Base-by-base conservation (phyloP, 306 rosid species). In the Cucurbita moschata region DNA sequence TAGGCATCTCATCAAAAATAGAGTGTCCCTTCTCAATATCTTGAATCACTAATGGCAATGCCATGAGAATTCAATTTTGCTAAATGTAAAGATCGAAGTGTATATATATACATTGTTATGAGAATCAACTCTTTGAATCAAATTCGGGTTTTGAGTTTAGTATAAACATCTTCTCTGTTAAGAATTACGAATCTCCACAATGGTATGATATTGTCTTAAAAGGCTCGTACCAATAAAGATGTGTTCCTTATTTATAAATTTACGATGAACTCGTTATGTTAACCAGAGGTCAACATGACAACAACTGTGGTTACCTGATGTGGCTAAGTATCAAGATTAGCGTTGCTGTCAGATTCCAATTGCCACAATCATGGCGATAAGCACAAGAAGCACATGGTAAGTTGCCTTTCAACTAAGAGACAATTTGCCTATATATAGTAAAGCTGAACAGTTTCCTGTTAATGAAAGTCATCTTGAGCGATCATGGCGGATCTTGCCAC, bases 11-110 rank as follows among this genome's bases (percentile, higher is more conserved):
- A 75, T 80, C 19, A 80, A 76, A 77, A 77, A 26, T n/a, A 83
- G 82, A 77, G 79, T 80, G 11, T 80, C 80, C 23, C 30, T 55
- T 13, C 86, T 83, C 62, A 83, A 77, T 66, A 70, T 79, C 65
- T 55, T 83, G 40, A 80, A 77, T 57, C 39, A 83, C 77, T 63
- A 37, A 56, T 55, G 54, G 5, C 71, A 44, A 73, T 55, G 54
- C 52, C 71, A 44, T 67, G 39, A 44, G 18, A 47, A 3, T 5
- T 7, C 55, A 67, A 11, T 67, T 67, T 67, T 67, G 72, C 11
- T 43, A 47, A 23, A 46, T 47, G 73, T 67, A 67, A 67, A 44
- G 10, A 67, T 9, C 53, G 12, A 67, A 46, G 37, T 43, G 72
- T 46, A 21, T 19, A 50, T 50, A 49, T 49, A 66, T 64, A 64